Base-by-base conservation (phyloP, 225 moss, liverwort and hornwort species). In the Thuidium tamariscinum region DNA sequence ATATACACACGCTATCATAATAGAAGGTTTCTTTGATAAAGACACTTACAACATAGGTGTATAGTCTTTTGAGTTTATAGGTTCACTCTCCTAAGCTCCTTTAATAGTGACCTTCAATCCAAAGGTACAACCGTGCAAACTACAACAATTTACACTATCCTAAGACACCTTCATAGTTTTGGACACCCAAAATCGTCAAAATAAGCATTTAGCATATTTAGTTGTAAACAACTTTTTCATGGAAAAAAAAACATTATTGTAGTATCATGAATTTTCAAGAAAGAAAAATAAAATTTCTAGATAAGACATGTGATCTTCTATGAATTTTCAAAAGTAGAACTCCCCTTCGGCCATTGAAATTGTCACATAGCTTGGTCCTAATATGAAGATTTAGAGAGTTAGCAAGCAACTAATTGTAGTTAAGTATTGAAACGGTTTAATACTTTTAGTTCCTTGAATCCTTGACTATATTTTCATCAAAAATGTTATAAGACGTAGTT, bases 141-240 rank as follows among this genome's bases (percentile, higher is more conserved):
- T 44, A 25, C 69, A 69, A 25, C 44, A 44, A 27, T 9, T 71
- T 9, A 42, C 27, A 9, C 4, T 42, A 44, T 5, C 17, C 71
- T 27, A 9, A 16, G 5, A 44, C 44, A 3, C 16, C 27, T 42
- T 16, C 70, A 34, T 6, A 32, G 15, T 30, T 21, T 11, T 25
- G 11, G 23, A 57, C 57, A 57, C 13, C 13, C 7, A 2, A 5
- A 37, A 13, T 0, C 0, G 1, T 67, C 22, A 0, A 37, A 37
- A 67, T 4, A 22, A 22, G 37, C 12, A 22, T 20, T 66, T 3
- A 66, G 11, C 21, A 66, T 6, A n/a, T n/a, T n/a, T n/a, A 11
- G 36, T 6, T 65, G 36, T 20, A 65, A 20, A 6, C 20, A 66
- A 6, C 44, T 44, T 44, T 44, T 44, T 44, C 44, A 44, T 6